A percentile compares a stretch with the other conserved stretches of the same genome.
Evolutionary conservation across 2,329 filamentous ascomycete species (phyloP).

Genomic region (Teratosphaeria nubilosa): DNA sequence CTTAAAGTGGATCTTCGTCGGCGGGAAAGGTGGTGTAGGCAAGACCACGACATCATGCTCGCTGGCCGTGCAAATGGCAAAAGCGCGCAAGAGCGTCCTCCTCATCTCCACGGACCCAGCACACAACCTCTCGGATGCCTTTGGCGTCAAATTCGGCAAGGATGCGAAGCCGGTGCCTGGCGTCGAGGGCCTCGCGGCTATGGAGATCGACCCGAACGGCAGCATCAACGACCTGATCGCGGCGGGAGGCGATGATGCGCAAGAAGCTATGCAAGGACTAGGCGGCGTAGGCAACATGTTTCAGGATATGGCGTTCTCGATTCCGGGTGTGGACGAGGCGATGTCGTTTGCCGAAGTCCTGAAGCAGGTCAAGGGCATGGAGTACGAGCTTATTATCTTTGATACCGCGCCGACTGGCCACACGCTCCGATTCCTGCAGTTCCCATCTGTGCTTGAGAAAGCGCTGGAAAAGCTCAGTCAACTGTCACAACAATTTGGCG

Average conservation of each 20-base stretch:
- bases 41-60: conserved; percentile 99
- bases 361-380: conserved; percentile 97
- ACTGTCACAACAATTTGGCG: conserved; percentile 86
- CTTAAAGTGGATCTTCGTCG: conserved; percentile 97
- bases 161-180: conserved; percentile 87
- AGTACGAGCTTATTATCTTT: conserved; percentile 98
- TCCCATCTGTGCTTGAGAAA: conserved; percentile 96
- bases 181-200: conserved; percentile 87
- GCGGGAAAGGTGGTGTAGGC: conserved; percentile 94
- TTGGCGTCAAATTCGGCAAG: conserved; percentile 98
- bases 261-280: conserved; percentile 59
- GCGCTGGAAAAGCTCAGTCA: conserved; percentile 95
- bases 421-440: conserved; percentile 96
- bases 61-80: conserved; percentile 92
- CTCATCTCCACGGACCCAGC: conserved; percentile 98
- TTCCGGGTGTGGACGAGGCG: conserved; percentile 95
- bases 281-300: conserved; percentile 84
- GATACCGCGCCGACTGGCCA: conserved; percentile 96
- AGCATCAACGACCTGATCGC: conserved; percentile 92
- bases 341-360: conserved; percentile 99
- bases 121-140: conserved; percentile 95
- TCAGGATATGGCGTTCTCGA: conserved; percentile 95
- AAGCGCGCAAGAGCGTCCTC: conserved; percentile 86
- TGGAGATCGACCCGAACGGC: conserved; percentile 98
- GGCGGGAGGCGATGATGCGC: conserved; percentile 59